Evolutionary conservation across 345 rosid species (phyloP).

Genomic region (Lagerstroemia speciosa): DNA sequence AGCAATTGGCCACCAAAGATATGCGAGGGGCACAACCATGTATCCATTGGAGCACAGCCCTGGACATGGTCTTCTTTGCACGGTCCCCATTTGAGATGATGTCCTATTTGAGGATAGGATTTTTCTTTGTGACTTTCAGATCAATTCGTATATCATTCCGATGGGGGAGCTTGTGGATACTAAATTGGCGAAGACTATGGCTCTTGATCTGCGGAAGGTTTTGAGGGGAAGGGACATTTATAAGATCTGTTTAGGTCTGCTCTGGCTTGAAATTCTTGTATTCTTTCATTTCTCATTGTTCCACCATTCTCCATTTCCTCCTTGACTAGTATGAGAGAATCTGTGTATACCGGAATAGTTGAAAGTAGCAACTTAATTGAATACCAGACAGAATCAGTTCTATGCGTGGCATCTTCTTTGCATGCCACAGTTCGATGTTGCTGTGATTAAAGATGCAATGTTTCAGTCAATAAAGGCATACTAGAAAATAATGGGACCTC

Average conservation of each 20-base stretch:
- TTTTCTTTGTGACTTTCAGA: background rate
- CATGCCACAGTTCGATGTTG: too few species aligned
- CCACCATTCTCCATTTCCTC: too few species aligned
- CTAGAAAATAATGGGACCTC: too few species aligned
- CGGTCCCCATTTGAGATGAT: slow-evolving; percentile 6
- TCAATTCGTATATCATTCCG: background rate
- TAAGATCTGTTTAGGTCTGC: background rate
- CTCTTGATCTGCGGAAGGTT: background rate
- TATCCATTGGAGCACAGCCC: slow-evolving; percentile 20
- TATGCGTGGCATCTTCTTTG: too few species aligned
- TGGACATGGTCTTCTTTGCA: slow-evolving; percentile 18
- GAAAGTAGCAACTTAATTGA: too few species aligned
- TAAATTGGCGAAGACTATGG: background rate
- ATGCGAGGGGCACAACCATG: slow-evolving; percentile 14
- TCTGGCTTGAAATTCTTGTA: background rate
- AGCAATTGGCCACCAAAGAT: slow-evolving; percentile 10
- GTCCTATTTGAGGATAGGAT: background rate
- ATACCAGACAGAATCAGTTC: too few species aligned
- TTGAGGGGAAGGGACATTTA: background rate
- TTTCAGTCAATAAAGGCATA: too few species aligned
- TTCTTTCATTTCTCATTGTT: background rate
- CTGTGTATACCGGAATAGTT: too few species aligned
- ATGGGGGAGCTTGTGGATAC: background rate
- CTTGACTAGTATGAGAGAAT: too few species aligned
- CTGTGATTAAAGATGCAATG: too few species aligned